Percentiles rank a stretch among this genome's conserved stretches.
These are phyloP conservation scores for Amanita molliuscula DNA, from an alignment of 768 basidiomycete genomes.

Conservation along the genomic window DNA sequence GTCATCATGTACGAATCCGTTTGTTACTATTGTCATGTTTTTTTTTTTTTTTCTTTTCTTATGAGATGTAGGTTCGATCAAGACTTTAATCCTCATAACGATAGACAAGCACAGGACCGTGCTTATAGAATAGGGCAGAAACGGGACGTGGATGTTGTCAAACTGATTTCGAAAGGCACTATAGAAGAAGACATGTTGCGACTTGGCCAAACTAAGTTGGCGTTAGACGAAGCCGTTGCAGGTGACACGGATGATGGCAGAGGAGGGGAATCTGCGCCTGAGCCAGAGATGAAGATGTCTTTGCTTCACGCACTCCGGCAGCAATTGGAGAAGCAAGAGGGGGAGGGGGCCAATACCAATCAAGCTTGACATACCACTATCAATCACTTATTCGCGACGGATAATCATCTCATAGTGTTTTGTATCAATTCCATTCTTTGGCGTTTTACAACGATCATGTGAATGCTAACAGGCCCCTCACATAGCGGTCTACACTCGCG, in stretches of 20 bases:
- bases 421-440: slow-evolving; percentile 3
- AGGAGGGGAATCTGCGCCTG: slow-evolving; percentile 47
- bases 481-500: slow-evolving; percentile 63
- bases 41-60: background rate
- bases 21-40: slow-evolving; percentile 2
- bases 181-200: slow-evolving; percentile 96
- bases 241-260: slow-evolving; percentile 57
- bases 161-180: slow-evolving; percentile 82
- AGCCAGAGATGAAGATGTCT: slow-evolving; percentile 78
- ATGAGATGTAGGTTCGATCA: slow-evolving; percentile 70
- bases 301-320: slow-evolving; percentile 77
- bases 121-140: slow-evolving; percentile 97
- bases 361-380: slow-evolving; percentile 5
- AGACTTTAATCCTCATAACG: slow-evolving; percentile 97
- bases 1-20: slow-evolving; percentile 67
- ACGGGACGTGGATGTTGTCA: slow-evolving; percentile 88
- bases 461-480: slow-evolving; percentile 48
- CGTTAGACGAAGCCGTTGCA: slow-evolving; percentile 89
- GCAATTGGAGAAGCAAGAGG: slow-evolving; percentile 61
- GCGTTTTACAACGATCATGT: slow-evolving; percentile 11
- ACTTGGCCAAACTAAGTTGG: slow-evolving; percentile 84
- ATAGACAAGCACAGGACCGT: slow-evolving; percentile 94
- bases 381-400: slow-evolving; percentile 3
- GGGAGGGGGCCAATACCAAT: slow-evolving; percentile 16
- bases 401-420: slow-evolving; percentile 5